These are phyloP conservation scores for Didymella pinodella DNA, from an alignment of 2,329 filamentous ascomycete species.

Conservation along the genomic window DNA sequence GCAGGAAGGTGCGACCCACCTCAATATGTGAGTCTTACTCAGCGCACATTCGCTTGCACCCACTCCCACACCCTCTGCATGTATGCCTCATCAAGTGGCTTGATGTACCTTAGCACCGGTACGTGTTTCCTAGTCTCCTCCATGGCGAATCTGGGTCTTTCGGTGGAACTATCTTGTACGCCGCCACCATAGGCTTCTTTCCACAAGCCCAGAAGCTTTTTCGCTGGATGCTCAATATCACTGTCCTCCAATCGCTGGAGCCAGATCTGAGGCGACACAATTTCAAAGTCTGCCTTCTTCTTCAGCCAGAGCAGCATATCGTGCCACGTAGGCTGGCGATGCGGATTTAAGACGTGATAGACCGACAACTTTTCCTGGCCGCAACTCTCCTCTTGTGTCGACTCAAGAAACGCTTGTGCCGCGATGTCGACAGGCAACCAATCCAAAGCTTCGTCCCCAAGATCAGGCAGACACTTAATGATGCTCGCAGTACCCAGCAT, in stretches of 20 bases:
- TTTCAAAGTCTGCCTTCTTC: constrained; percentile 50
- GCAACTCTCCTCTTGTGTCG: constrained; percentile 32
- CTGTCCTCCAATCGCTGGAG: constrained; percentile 50
- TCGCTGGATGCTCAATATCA: constrained; percentile 53
- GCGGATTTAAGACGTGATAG: constrained; percentile 61
- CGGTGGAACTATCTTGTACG: constrained; percentile 2
- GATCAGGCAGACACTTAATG: constrained; percentile 42
- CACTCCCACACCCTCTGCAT: constrained; percentile 56
- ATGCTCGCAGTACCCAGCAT: constrained; percentile 44
- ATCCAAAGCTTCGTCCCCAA: constrained; percentile 39
- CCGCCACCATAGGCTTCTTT: constrained; percentile 51
- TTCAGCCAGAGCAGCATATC: constrained; percentile 58
- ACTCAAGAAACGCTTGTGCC: constrained; percentile 59
- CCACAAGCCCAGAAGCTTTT: constrained; percentile 61
- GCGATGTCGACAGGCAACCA: constrained; percentile 48
- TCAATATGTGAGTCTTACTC: constrained; percentile 9
- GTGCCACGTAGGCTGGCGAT: constrained; percentile 54
- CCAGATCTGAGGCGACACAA: constrained; percentile 55
- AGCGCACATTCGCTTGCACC: constrained; percentile 36
- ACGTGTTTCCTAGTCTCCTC: constrained; percentile 45
- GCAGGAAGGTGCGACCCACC: neutral
- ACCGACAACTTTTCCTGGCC: constrained; percentile 39
- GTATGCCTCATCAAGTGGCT: constrained; percentile 55
- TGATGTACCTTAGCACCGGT: constrained; percentile 47
- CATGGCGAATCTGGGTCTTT: constrained; percentile 46